Conservation (phyloP, 495 filamentous ascomycete genomes). For the Penicillium waksmanii region DNA sequence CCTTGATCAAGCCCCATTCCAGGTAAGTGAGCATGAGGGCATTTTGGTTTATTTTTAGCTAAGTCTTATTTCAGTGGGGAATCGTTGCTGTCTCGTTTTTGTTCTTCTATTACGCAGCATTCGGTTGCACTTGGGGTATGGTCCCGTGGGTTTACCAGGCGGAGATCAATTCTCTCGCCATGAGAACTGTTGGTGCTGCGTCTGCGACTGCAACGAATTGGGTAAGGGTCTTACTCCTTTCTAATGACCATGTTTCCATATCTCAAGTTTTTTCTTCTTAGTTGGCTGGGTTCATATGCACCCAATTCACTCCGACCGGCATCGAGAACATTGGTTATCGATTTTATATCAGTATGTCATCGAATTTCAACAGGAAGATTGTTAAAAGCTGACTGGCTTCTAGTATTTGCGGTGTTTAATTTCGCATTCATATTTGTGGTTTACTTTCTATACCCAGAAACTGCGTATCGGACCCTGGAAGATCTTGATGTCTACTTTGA, state of each 20-base stretch:
- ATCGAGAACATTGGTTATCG: conserved; percentile 47
- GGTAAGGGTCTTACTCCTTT: not conserved
- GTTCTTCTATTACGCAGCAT: conserved; percentile 28
- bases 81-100: conserved; percentile 25
- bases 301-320: conserved; percentile 54
- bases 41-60: not conserved
- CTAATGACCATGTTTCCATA: not conserved
- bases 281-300: conserved; percentile 46
- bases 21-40: conserved; percentile 11
- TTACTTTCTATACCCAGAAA: conserved; percentile 20
- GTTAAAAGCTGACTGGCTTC: conserved; percentile 12
- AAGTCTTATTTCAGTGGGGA: conserved; percentile 9
- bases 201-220: conserved; percentile 30
- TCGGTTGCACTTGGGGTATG: conserved; percentile 28
- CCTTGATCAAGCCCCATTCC: conserved; percentile 31
- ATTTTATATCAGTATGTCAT: conserved; percentile 27
- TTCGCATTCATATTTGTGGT: conserved; percentile 10
- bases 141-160: conserved; percentile 56
- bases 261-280: not conserved
- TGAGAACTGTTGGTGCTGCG: conserved; percentile 53
- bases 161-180: conserved; percentile 55
- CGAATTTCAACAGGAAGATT: not conserved
- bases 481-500: conserved; percentile 43
- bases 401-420: conserved; percentile 31
- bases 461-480: conserved; percentile 32